Conservation (phyloP, 2,329 filamentous ascomycete genomes). For the Arachnomyces sp. region DNA sequence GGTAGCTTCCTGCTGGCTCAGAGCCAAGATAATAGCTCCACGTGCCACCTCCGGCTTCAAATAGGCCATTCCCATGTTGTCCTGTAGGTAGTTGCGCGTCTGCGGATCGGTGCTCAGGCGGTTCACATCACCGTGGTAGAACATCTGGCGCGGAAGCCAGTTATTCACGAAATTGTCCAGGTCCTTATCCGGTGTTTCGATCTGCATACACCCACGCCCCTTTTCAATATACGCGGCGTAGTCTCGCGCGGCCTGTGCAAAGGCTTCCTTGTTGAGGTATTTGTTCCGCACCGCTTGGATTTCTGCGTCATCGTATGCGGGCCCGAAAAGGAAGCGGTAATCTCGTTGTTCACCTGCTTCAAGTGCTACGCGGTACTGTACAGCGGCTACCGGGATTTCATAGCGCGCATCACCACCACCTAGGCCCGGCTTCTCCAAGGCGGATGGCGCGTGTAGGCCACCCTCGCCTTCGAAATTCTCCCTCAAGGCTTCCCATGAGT, state of each 20-base stretch:
- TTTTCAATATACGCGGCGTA: constrained; percentile 47
- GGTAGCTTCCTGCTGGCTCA: constrained; percentile 47
- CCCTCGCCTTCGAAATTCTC: constrained; percentile 51
- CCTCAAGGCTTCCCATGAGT: constrained; percentile 48
- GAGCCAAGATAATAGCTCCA: constrained; percentile 42
- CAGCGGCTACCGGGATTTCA: constrained; percentile 48
- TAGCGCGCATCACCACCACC: constrained; percentile 46
- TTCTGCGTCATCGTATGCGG: constrained; percentile 47
- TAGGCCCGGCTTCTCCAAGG: constrained; percentile 33
- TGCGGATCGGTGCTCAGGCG: constrained; percentile 53
- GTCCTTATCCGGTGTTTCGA: constrained; percentile 48
- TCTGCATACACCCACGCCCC: constrained; percentile 44
- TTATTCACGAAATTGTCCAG: constrained; percentile 54
- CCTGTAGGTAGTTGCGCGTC: constrained; percentile 53
- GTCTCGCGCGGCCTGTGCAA: constrained; percentile 38
- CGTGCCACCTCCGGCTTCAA: constrained; percentile 46
- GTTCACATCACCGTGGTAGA: constrained; percentile 54
- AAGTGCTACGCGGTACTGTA: constrained; percentile 45
- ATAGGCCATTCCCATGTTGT: constrained; percentile 56
- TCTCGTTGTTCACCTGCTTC: constrained; percentile 34
- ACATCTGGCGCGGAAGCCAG: constrained; percentile 52
- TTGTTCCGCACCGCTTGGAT: constrained; percentile 39
- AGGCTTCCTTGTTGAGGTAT: constrained; percentile 45
- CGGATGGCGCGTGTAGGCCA: constrained; percentile 46
- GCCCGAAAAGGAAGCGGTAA: constrained; percentile 51